phyloP scores from a whole-genome alignment of 371 early-diverging fungal genomes.

The Rhizopus microsporus region DNA sequence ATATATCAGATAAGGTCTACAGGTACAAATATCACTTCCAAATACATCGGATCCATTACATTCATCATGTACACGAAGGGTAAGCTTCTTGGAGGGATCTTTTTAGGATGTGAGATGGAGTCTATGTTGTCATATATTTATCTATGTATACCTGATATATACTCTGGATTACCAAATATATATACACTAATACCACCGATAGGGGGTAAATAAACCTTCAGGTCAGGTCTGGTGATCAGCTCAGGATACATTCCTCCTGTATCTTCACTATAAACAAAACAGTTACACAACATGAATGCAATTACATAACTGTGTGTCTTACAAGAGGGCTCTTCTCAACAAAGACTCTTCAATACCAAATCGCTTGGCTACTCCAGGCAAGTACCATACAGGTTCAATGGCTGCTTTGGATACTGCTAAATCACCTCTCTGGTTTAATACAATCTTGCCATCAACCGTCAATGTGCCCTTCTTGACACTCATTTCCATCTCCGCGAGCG shows the following conservation, averaged over 20 bases:
- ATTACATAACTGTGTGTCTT: constrained; percentile 23
- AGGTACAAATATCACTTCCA: constrained; percentile 92
- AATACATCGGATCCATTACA: constrained; percentile 96
- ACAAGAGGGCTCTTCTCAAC: constrained; percentile 85
- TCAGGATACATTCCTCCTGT: constrained; percentile 95
- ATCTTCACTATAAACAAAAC: constrained; percentile 45
- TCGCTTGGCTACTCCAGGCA: constrained; percentile 91
- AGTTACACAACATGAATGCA: neutral
- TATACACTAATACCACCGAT: constrained; percentile 94
- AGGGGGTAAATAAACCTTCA: constrained; percentile 93
- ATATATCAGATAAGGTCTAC: constrained; percentile 92
- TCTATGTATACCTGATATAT: constrained; percentile 54
- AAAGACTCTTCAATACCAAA: constrained; percentile 87
- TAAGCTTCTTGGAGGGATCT: constrained; percentile 84
- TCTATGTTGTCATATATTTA: constrained; percentile 1
- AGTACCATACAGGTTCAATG: constrained; percentile 95
- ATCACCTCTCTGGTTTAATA: constrained; percentile 79
- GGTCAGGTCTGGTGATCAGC: constrained; percentile 90
- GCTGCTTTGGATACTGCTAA: constrained; percentile 93
- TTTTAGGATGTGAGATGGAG: neutral
- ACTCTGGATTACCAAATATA: constrained; percentile 88
- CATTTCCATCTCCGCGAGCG: constrained; percentile 87
- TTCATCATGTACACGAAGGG: constrained; percentile 91
- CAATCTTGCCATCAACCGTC: constrained; percentile 80
- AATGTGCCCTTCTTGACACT: constrained; percentile 67